Evolutionary conservation across 805 yeast genomes (phyloP).

Genomic region (Citeromyces matritensis): DNA sequence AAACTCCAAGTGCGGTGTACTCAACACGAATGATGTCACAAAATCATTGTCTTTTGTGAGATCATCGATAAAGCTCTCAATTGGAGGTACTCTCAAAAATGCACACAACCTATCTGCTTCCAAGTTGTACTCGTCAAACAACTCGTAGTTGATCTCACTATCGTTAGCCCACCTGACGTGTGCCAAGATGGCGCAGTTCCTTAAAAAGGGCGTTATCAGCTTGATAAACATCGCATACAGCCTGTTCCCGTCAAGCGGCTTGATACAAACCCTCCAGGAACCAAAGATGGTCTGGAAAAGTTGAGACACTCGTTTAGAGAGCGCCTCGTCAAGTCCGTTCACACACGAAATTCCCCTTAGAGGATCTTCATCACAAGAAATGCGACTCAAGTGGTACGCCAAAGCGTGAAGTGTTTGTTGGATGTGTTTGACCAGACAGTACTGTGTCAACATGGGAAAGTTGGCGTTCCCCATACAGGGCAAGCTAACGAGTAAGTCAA

Average conservation of each 20-base stretch:
- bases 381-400: not conserved
- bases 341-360: not conserved
- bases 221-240: slow-evolving; percentile 40
- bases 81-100: slow-evolving; percentile 29
- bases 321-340: slow-evolving; percentile 9
- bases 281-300: not conserved
- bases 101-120: slow-evolving; percentile 43
- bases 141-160: slow-evolving; percentile 14
- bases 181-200: slow-evolving; percentile 45
- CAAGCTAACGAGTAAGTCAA: too few relatives aligned
- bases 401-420: slow-evolving; percentile 23
- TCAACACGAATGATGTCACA: not conserved
- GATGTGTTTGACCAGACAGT: slow-evolving; percentile 20
- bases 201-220: slow-evolving; percentile 45
- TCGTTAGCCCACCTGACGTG: slow-evolving; percentile 34
- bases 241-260: slow-evolving; percentile 1
- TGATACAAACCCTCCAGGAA: not conserved
- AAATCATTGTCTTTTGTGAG: not conserved
- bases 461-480: too few relatives aligned
- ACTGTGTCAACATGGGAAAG: too few relatives aligned
- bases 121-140: slow-evolving; percentile 9
- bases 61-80: slow-evolving; percentile 6
- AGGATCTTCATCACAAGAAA: not conserved
- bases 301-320: slow-evolving; percentile 2
- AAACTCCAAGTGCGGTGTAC: not conserved